Base-by-base conservation (phyloP, 257 asterid species). In the Scutellaria barbata region DNA sequence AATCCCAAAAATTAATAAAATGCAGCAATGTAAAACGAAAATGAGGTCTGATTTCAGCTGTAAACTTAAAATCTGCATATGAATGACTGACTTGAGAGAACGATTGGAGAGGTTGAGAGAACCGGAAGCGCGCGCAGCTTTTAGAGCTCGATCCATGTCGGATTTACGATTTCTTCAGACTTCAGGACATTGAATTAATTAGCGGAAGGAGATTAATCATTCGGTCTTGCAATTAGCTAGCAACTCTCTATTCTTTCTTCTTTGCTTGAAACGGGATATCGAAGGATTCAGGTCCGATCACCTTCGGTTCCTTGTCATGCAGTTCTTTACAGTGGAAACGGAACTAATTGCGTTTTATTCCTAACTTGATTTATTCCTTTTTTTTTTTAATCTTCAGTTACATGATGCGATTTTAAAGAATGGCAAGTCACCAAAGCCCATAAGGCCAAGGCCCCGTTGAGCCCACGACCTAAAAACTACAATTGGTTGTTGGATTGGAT, bases 91-190 rank as follows among this genome's bases (percentile, higher is more conserved):
- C 99, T 92, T 88, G 86, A 94, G 98, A 73, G 95, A 83, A 55
- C 96, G 99, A 75, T 94, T 91, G 41, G 99, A 94, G 43, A 94
- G 90, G 68, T 94, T 94, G 14, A 94, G 98, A 73, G 98, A 89
- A 56, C 98, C 99, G 41, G 99, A 94, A 55, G 92, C 77, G 40
- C 99, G 88, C 52, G 96, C 99, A 79, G 95, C 90, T 84, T 83
- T 91, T 1, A 94, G 81, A 58, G 74, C 77, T 66, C 96, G 95
- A 77, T 94, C 97, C 97, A 93, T 87, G 73, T 62, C 73, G 76
- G 76, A 61, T 64, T 73, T 11, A 65, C 37, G 61, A 16, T 66
- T 40, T 51, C 63, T 59, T n/a, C 79, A 20, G 61, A 69, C 51
- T 54, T 53, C 5, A 47, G 63, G 63, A 66, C 25, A 14, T 14